Conservation (phyloP, 352 stramenopile species). For the Discostella stelligera region DNA sequence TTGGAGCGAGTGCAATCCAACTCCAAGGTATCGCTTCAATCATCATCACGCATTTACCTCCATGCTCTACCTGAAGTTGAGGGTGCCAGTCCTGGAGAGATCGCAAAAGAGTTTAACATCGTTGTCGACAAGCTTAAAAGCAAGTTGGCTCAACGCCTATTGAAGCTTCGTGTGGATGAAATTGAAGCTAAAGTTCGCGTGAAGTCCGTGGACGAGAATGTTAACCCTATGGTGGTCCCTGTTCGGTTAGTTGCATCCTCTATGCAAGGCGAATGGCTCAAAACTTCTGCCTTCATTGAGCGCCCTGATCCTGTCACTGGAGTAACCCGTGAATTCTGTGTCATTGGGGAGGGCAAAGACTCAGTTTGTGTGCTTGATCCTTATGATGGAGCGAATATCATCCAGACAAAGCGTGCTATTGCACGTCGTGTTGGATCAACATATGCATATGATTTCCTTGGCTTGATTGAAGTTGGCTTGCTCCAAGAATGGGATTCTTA, state of each 20-base stretch:
- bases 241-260: conserved; percentile 96
- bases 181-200: conserved; percentile 97
- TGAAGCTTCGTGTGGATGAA: conserved; percentile 95
- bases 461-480: conserved; percentile 96
- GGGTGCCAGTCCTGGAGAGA: conserved; percentile 56
- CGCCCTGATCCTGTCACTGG: conserved; percentile 85
- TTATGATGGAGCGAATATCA: conserved; percentile 83
- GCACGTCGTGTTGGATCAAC: conserved; percentile 95
- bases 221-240: conserved; percentile 71
- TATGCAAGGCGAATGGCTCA: conserved; percentile 96
- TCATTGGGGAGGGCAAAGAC: conserved; percentile 67
- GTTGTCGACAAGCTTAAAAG: conserved; percentile 81
- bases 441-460: conserved; percentile 99
- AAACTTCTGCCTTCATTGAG: conserved; percentile 97
- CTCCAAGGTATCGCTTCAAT: conserved; percentile 83
- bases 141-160: conserved; percentile 86
- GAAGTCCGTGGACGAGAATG: conserved; percentile 80
- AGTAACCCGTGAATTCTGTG: conserved; percentile 84
- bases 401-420: conserved; percentile 87
- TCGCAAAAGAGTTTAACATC: conserved; percentile 67
- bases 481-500: conserved; percentile 92
- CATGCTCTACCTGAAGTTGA: conserved; percentile 83
- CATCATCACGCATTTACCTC: conserved; percentile 85
- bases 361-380: conserved; percentile 84
- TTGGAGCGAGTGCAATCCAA: conserved; percentile 95